Conservation (phyloP, 129 eudicot genomes). For the Helichrysum umbraculigerum region DNA sequence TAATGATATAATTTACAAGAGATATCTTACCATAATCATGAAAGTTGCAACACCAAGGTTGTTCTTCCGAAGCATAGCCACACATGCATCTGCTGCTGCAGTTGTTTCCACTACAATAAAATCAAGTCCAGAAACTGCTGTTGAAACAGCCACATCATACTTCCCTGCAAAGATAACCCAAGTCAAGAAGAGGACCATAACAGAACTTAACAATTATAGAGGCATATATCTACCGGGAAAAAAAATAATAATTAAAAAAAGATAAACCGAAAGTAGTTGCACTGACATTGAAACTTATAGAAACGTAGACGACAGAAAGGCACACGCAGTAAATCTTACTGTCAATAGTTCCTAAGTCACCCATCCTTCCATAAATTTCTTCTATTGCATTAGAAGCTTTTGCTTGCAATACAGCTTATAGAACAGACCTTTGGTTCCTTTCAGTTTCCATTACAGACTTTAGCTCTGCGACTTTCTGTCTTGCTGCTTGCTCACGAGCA, state of each 20-base stretch:
- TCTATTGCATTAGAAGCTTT: conserved; percentile 68
- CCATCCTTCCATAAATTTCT: conserved; percentile 95
- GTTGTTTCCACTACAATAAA: conserved; percentile 94
- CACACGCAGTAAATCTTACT: conserved; percentile 29
- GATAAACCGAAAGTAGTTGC: too few species aligned
- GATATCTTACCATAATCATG: conserved; percentile 76
- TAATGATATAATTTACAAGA: not conserved
- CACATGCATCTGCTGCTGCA: conserved; percentile 91
- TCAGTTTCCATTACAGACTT: conserved; percentile 75
- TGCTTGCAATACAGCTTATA: conserved; percentile 83
- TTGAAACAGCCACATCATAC: conserved; percentile 92
- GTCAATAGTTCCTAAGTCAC: conserved; percentile 91
- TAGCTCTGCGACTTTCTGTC: conserved; percentile 85
- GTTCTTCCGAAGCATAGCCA: conserved; percentile 78
- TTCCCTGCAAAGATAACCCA: conserved; percentile 55
- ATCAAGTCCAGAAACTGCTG: conserved; percentile 93
- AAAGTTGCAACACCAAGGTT: conserved; percentile 95
- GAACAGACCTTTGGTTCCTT: conserved; percentile 79
- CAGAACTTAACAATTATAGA: not conserved
- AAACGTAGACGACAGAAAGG: not conserved
- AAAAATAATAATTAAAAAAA: too few species aligned
- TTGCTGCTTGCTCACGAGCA: conserved; percentile 82
- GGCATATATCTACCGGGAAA: not conserved
- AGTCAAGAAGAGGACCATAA: conserved; percentile 11
- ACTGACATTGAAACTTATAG: too few species aligned